Base-by-base conservation (phyloP, 192 early-diverging fungal genomes). In the Mortierella antarctica region DNA sequence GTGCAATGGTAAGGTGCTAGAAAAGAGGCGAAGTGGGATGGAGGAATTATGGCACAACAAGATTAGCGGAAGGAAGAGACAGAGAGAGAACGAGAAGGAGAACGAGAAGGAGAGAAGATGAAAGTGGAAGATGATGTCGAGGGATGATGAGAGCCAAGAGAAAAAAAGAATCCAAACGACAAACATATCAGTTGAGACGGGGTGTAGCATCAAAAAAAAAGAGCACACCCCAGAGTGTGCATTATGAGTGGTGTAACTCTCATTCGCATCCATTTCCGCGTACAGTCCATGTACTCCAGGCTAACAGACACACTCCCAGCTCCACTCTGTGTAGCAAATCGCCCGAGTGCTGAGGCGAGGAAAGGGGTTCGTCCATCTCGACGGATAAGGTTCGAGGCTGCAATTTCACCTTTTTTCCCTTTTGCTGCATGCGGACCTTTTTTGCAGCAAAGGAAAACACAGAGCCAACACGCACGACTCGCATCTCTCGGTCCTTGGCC, bases 71-170 rank as follows among this genome's bases (percentile, higher is more conserved):
- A 50, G 6, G 49, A 48, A 14, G 48, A 45, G 41, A 31, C 41
- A 11, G 39, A 40, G 42, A 48, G 57, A 0, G 46, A n/a, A 39
- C 47, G 60, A 42, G 62, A 64, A 11, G 4, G 49, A 8, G 49
- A 51, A n/a, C 6, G 48, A 17, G 62, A 64, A 20, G 49, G 39
- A 49, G 54, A 51, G 49, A 64, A n/a, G 62, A 64, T 39, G 44
- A 58, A 31, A 31, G 31, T 31, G 6, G 13, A 31, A 40, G 23
- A n/a, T 8, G 39, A 9, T n/a, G 31, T 31, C 31, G 31, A 31
- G 31, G 31, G n/a, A 12, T 39, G 54, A 20, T 56, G 54, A 56
- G 20, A 40, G 57, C 13, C 10, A 9, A 56, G 7, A 56, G 2
- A 56, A 13, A 18, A 56, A 56, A 56, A 56, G 54, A 56, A 20